Base-by-base conservation (phyloP, 202 grass and related monocot genomes). In the Musa balbisiana region DNA sequence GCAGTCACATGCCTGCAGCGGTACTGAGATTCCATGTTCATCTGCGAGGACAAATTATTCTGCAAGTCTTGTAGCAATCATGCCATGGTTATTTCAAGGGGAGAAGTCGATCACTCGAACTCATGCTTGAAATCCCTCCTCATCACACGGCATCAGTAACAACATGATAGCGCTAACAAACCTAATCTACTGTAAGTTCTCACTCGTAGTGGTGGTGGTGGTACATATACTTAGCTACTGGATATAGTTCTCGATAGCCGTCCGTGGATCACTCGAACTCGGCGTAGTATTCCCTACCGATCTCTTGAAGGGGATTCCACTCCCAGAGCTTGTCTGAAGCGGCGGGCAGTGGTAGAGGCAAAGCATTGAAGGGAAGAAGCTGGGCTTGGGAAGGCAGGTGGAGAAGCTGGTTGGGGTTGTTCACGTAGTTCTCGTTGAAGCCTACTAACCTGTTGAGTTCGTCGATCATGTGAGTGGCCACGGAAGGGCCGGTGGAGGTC, bases 31-130 rank as follows among this genome's bases (percentile, higher is more conserved):
- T 78, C 62, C 71, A 52, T 51, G 11, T 55, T 55, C 76, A n/a
- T 72, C 81, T 80, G 64, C 27, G 76, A 75, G 68, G 79, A 81
- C 85, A 71, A 26, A 24, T 75, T 51, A 27, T 64, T 72, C 80
- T 88, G 85, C 83, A 88, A 88, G 85, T 91, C 89, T 83, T 85
- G 74, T 69, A 62, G 80, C 11, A 70, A 51, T 51, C 33, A 70
- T 21, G 50, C 9, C 17, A 70, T 21, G 17, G 9, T 33, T 52
- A 11, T 20, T 51, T 52, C 25, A 21, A 51, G 8, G 51, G 24
- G 6, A 71, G 14, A 55, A 20, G 52, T 14, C n/a, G 11, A n/a
- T n/a, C n/a, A n/a, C n/a, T 16, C 49, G 19, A 9, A 11, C 5
- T 2, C 69, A 23, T 67, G 13, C 25, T 43, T 43, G 33, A 43